Evolutionary conservation across 2,329 filamentous ascomycete species (phyloP).

Genomic region (Macrophomina tecta): DNA sequence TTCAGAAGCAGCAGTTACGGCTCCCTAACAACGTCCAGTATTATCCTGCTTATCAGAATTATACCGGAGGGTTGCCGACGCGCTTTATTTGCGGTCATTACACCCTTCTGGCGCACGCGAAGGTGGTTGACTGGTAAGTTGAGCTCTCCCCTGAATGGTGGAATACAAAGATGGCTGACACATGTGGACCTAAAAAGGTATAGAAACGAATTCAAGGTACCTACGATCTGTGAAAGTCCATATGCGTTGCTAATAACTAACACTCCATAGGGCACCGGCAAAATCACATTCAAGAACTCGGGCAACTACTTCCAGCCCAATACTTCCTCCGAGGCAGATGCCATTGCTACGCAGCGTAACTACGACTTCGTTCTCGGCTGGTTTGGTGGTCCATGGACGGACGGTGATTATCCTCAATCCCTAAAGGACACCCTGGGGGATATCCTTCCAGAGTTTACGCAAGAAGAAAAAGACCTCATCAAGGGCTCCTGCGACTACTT

Average conservation of each 20-base stretch:
- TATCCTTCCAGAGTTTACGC: conserved; percentile 45
- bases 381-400: conserved; percentile 56
- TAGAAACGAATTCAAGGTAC: conserved; percentile 52
- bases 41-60: conserved; percentile 53
- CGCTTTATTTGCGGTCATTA: conserved; percentile 54
- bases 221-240: neutral
- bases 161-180: no score
- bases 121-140: conserved; percentile 48
- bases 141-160: no score
- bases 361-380: conserved; percentile 52
- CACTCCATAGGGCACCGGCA: conserved; percentile 31
- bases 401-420: conserved; percentile 50
- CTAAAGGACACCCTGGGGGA: conserved; percentile 50
- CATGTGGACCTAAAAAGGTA: conserved; percentile 32
- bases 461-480: conserved; percentile 49
- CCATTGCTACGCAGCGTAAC: conserved; percentile 46
- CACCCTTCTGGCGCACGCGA: conserved; percentile 51
- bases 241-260: no score
- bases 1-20: no score
- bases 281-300: conserved; percentile 52
- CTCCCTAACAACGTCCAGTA: conserved; percentile 32
- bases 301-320: conserved; percentile 51
- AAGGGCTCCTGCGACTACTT: conserved; percentile 54
- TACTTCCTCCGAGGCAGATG: conserved; percentile 43
- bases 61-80: conserved; percentile 48